These are phyloP conservation scores for Aspergillus costaricaensis DNA, from an alignment of 2,329 filamentous ascomycete genomes.

Conservation along the genomic window DNA sequence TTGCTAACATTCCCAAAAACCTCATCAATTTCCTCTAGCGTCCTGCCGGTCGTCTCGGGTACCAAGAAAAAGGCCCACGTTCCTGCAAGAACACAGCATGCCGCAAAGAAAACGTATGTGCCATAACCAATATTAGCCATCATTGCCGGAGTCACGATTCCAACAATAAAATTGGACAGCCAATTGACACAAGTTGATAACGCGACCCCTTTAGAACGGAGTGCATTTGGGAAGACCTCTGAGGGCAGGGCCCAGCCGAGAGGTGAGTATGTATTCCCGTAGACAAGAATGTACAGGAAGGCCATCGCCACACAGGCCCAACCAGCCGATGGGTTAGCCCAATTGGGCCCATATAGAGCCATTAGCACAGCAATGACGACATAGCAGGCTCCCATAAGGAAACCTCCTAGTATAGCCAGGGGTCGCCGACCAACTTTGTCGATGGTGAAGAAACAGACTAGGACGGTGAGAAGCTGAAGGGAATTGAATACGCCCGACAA, in stretches of 20 bases:
- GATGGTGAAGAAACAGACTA: constrained; percentile 50
- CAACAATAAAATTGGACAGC: constrained; percentile 47
- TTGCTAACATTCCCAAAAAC: constrained; percentile 26
- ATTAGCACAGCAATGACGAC: background rate
- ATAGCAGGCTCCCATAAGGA: constrained; percentile 19
- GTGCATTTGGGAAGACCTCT: constrained; percentile 39
- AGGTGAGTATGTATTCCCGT: constrained; percentile 51
- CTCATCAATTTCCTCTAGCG: constrained; percentile 55
- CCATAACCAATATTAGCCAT: constrained; percentile 55
- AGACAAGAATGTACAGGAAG: constrained; percentile 65
- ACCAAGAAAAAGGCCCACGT: constrained; percentile 54
- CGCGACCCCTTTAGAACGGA: constrained; percentile 40
- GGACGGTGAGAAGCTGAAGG: constrained; percentile 64
- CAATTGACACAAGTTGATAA: constrained; percentile 38
- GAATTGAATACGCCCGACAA: constrained; percentile 52
- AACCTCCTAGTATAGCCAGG: constrained; percentile 64
- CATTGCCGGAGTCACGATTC: constrained; percentile 63
- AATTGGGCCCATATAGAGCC: background rate
- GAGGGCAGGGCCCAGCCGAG: constrained; percentile 41
- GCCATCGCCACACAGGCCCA: constrained; percentile 37
- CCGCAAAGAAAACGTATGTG: constrained; percentile 58
- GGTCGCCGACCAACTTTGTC: constrained; percentile 48
- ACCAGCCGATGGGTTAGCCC: background rate
- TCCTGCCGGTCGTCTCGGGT: constrained; percentile 57
- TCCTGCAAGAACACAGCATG: constrained; percentile 50